phyloP scores from a whole-genome alignment of 2,329 filamentous ascomycete genomes.

The Ophiostoma novo-ulmi region DNA sequence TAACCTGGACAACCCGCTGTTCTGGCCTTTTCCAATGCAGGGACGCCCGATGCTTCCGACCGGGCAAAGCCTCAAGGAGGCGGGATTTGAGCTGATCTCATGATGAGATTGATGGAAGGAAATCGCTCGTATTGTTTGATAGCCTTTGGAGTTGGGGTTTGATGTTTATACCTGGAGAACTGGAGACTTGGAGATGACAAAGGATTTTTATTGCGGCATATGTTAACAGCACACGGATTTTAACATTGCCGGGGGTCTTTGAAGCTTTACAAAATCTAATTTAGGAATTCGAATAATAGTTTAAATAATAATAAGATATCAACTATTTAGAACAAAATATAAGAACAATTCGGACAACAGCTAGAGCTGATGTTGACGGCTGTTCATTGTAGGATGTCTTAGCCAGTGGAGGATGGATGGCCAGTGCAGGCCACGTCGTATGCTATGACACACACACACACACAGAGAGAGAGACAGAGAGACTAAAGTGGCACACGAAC shows the following conservation, averaged over 20 bases:
- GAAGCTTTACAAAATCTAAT: background rate
- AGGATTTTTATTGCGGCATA: background rate
- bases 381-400: too few species aligned
- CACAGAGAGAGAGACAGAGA: too few species aligned
- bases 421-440: too few species aligned
- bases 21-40: constrained; percentile 59
- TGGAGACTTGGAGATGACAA: too few species aligned
- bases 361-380: too few species aligned
- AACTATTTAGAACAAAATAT: background rate
- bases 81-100: constrained; percentile 43
- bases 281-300: background rate
- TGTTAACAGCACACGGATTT: background rate
- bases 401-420: too few species aligned
- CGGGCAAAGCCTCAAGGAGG: constrained; percentile 45
- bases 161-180: too few species aligned
- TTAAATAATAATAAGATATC: background rate
- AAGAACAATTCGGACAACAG: too few species aligned
- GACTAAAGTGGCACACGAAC: too few species aligned
- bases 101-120: background rate
- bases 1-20: constrained; percentile 49
- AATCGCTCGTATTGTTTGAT: background rate
- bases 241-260: background rate
- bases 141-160: too few species aligned
- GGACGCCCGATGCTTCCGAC: constrained; percentile 50
- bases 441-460: too few species aligned